These are phyloP conservation scores for Albatrellus sp. DNA, from an alignment of 1,284 basidiomycete genomes.

Conservation along the genomic window DNA sequence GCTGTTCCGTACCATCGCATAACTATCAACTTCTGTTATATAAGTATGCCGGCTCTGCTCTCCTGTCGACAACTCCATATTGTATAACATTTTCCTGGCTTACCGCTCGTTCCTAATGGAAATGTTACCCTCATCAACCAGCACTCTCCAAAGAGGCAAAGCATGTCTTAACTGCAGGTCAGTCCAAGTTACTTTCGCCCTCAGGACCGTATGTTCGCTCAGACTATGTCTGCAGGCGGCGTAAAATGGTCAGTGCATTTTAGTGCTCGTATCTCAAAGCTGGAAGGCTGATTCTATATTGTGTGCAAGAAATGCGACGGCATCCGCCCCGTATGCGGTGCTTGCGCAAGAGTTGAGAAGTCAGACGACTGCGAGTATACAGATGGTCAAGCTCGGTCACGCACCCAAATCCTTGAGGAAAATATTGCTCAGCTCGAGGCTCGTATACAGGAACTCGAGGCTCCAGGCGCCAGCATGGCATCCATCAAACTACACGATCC, in stretches of 20 bases:
- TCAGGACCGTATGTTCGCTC: background rate
- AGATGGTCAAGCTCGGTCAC: slow-evolving; percentile 33
- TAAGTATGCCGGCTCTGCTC: no score
- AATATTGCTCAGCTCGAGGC: slow-evolving; percentile 27
- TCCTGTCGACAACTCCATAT: no score
- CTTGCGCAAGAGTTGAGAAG: slow-evolving; percentile 29
- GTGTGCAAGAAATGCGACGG: slow-evolving; percentile 29
- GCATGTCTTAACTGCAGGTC: slow-evolving; percentile 55
- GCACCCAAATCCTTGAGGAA: slow-evolving; percentile 33
- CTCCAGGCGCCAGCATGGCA: slow-evolving; percentile 21
- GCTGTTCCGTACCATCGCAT: no score
- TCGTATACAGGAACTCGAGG: slow-evolving; percentile 30
- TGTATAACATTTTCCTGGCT: no score
- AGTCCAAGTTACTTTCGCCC: background rate
- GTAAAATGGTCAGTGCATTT: slow-evolving; percentile 56
- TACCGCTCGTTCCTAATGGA: no score
- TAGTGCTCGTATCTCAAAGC: slow-evolving; percentile 4
- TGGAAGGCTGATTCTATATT: slow-evolving; percentile 1
- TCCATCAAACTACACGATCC: slow-evolving; percentile 26
- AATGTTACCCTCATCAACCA: no score
- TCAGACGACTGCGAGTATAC: slow-evolving; percentile 31
- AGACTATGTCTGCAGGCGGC: slow-evolving; percentile 34
- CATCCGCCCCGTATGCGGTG: slow-evolving; percentile 27
- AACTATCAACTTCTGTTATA: no score
- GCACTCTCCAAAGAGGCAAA: slow-evolving; percentile 35